phyloP scores from a whole-genome alignment of 2,329 filamentous ascomycete genomes.

The Mycosphaerella arachidis region DNA sequence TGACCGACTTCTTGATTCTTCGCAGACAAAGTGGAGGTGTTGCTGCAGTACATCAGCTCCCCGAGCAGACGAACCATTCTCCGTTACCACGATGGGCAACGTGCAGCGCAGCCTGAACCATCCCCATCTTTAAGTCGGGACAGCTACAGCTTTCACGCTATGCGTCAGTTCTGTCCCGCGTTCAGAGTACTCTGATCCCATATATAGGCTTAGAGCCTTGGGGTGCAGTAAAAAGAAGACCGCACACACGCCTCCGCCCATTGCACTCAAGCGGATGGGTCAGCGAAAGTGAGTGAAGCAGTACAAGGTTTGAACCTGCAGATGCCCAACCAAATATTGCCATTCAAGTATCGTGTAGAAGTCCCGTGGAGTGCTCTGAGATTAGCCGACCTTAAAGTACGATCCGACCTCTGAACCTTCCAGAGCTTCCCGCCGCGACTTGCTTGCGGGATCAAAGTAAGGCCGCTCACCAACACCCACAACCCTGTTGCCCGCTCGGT shows the following conservation, averaged over 20 bases:
- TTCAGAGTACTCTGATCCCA: too few species aligned
- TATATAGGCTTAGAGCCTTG: too few species aligned
- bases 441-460: constrained; percentile 51
- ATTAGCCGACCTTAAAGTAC: constrained; percentile 5
- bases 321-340: neutral
- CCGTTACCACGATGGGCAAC: neutral
- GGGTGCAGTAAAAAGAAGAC: too few species aligned
- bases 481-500: constrained; percentile 49
- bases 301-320: too few species aligned
- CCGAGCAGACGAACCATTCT: neutral
- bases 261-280: too few species aligned
- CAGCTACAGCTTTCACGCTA: too few species aligned
- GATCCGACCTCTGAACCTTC: neutral
- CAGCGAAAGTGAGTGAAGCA: too few species aligned
- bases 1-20: neutral
- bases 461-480: constrained; percentile 55
- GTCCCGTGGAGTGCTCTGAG: neutral
- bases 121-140: too few species aligned
- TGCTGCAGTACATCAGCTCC: neutral
- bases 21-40: neutral
- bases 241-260: too few species aligned
- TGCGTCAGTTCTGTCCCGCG: too few species aligned
- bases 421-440: constrained; percentile 33
- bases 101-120: neutral
- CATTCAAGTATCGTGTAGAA: neutral